These are phyloP conservation scores for Xerocomellus dryophilus DNA, from an alignment of 768 basidiomycete genomes.

Conservation along the genomic window DNA sequence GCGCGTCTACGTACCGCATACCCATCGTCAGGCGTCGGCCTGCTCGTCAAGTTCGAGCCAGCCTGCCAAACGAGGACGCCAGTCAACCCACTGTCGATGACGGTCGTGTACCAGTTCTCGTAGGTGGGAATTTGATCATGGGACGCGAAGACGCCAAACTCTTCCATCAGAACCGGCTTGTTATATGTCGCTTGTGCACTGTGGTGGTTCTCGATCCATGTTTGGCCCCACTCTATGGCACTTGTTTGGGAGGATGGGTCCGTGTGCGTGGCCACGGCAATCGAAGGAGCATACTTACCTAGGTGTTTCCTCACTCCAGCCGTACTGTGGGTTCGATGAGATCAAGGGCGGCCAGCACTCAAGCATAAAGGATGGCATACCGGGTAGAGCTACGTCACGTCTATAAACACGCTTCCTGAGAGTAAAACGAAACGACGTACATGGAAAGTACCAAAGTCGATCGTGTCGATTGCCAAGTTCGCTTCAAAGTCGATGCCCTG, in stretches of 20 bases:
- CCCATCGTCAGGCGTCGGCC: slow-evolving; percentile 51
- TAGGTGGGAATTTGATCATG: slow-evolving; percentile 45
- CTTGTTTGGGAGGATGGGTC: slow-evolving; percentile 7
- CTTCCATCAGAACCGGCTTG: slow-evolving; percentile 66
- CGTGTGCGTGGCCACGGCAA: not conserved
- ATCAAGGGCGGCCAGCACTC: slow-evolving; percentile 23
- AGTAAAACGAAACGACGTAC: slow-evolving; percentile 33
- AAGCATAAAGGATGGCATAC: slow-evolving; percentile 14
- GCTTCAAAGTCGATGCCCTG: slow-evolving; percentile 62
- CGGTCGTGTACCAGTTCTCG: slow-evolving; percentile 49
- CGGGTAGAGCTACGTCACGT: slow-evolving; percentile 23
- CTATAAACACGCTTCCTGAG: not conserved
- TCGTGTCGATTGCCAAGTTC: slow-evolving; percentile 52
- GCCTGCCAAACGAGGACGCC: slow-evolving; percentile 64
- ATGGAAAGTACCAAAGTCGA: slow-evolving; percentile 70
- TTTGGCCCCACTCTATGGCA: slow-evolving; percentile 43
- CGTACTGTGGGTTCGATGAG: slow-evolving; percentile 26
- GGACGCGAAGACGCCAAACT: slow-evolving; percentile 49
- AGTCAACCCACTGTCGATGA: slow-evolving; percentile 52
- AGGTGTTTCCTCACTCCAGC: slow-evolving; percentile 45
- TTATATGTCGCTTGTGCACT: slow-evolving; percentile 44
- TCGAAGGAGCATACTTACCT: not conserved
- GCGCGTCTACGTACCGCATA: slow-evolving; percentile 11
- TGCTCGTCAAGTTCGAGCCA: slow-evolving; percentile 37
- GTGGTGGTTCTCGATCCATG: slow-evolving; percentile 65